Base-by-base conservation (phyloP, 169 alveolate species). In the Miamiensis avidus region DNA sequence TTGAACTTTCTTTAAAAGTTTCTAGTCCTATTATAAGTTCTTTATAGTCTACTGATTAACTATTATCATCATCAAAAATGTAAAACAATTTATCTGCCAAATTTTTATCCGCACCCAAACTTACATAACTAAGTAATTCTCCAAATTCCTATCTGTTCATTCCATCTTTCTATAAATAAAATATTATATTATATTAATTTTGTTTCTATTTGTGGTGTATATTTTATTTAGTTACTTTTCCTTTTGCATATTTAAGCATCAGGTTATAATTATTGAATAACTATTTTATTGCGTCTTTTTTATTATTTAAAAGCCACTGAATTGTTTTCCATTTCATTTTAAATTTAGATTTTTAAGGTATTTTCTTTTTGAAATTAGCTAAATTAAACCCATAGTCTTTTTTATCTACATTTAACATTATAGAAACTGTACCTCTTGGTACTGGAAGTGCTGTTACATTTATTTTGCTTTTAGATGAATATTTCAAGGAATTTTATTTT, bases 271-370 rank as follows among this genome's bases (percentile, higher is more conserved):
- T 86, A 25, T 33, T 77, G 34, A 81, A 86, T n/a, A 86, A 25
- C 73, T 86, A 29, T 30, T 81, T 74, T 16, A 81, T 86, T 28
- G 84, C 87, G 27, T 81, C 90, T 75, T 86, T 69, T 76, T 82
- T 75, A 75, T 78, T 78, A 31, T 75, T 6, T 15, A 86, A 34
- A 11, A 86, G 81, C 90, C 90, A 86, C 81, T 86, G 74, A 31
- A 86, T 86, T 25, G 90, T 86, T 86, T 86, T 86, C 90, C 90
- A 86, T 81, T 86, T 86, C 87, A 86, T 81, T 65, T 86, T 86
- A 69, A 75, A 86, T 75, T 81, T 86, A 34, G 86, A 81, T 75
- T 75, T 79, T n/a, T 81, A 74, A 65, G 82, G 73, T 74, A 86
- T 74, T 65, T 81, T 81, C 31, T 86, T 86, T 31, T 86, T 86